Conservation (phyloP, 1,139 yeast genomes). For the Yamadazyma songkhlaensis region DNA sequence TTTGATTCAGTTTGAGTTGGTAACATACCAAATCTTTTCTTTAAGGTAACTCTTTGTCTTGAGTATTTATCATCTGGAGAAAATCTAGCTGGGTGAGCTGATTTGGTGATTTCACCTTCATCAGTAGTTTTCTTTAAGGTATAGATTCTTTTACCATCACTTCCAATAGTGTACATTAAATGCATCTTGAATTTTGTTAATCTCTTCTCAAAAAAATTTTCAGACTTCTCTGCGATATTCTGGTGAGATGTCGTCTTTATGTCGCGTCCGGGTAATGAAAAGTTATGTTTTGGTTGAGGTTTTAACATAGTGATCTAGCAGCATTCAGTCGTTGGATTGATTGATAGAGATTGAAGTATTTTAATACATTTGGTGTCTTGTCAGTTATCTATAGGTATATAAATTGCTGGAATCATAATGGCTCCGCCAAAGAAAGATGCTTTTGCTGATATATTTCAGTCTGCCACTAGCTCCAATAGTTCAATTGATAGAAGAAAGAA, state of each 20-base stretch:
- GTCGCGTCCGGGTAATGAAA: too few relatives aligned
- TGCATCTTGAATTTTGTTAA: conserved; percentile 56
- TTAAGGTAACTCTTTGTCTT: conserved; percentile 96
- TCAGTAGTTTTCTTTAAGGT: conserved; percentile 82
- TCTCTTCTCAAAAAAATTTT: conserved; percentile 6
- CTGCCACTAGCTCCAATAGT: conserved; percentile 21
- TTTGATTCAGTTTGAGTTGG: conserved; percentile 59
- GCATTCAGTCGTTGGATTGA: too few relatives aligned
- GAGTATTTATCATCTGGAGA: conserved; percentile 99
- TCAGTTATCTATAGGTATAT: too few relatives aligned
- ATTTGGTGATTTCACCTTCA: conserved; percentile 91
- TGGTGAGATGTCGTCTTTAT: too few relatives aligned
- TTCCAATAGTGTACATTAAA: conserved; percentile 96
- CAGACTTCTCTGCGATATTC: neutral
- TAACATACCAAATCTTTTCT: conserved; percentile 87
- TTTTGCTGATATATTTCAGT: conserved; percentile 45
- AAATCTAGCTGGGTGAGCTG: conserved; percentile 99
- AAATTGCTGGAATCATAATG: neutral
- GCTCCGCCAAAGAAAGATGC: conserved; percentile 45
- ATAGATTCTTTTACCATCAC: conserved; percentile 93
- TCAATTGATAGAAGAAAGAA: conserved; percentile 11
- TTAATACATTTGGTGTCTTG: too few relatives aligned
- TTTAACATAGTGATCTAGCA: neutral
- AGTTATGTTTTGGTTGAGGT: neutral
- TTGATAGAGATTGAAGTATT: too few relatives aligned